These are phyloP conservation scores for Tolypocladium ovalisporum DNA, from an alignment of 2,329 filamentous ascomycete genomes.

Conservation along the genomic window DNA sequence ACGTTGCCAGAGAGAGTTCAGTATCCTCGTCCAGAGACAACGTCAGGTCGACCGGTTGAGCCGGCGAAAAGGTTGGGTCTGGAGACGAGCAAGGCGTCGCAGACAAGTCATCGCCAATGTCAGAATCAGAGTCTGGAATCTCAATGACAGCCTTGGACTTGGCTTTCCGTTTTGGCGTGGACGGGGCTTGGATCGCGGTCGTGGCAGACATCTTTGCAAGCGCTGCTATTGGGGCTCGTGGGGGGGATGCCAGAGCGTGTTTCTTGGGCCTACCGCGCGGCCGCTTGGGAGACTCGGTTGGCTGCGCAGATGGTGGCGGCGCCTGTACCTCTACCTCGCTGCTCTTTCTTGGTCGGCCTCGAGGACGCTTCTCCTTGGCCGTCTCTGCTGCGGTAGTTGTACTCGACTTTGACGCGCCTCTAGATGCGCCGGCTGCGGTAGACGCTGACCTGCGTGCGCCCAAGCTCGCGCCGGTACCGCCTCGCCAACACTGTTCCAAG, in stretches of 20 bases:
- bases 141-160: slow-evolving; percentile 21
- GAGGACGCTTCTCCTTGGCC: slow-evolving; percentile 14
- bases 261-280: slow-evolving; percentile 33
- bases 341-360: slow-evolving; percentile 22
- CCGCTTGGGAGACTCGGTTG: slow-evolving; percentile 21
- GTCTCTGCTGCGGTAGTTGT: background rate
- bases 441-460: background rate
- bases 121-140: slow-evolving; percentile 40
- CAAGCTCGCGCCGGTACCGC: slow-evolving; percentile 10
- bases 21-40: slow-evolving; percentile 32
- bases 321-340: slow-evolving; percentile 15
- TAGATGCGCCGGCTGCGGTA: background rate
- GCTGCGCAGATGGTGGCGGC: slow-evolving; percentile 22
- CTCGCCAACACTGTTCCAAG: slow-evolving; percentile 60
- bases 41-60: slow-evolving; percentile 29
- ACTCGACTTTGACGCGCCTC: background rate
- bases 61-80: slow-evolving; percentile 31
- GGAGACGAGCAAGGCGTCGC: slow-evolving; percentile 23
- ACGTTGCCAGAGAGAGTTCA: slow-evolving; percentile 27
- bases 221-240: background rate
- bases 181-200: background rate
- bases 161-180: background rate
- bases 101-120: slow-evolving; percentile 16
- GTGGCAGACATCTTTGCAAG: slow-evolving; percentile 3
- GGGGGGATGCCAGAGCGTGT: slow-evolving; percentile 4